Evolutionary conservation across 768 basidiomycete genomes (phyloP).

Genomic region (Russula sp.): DNA sequence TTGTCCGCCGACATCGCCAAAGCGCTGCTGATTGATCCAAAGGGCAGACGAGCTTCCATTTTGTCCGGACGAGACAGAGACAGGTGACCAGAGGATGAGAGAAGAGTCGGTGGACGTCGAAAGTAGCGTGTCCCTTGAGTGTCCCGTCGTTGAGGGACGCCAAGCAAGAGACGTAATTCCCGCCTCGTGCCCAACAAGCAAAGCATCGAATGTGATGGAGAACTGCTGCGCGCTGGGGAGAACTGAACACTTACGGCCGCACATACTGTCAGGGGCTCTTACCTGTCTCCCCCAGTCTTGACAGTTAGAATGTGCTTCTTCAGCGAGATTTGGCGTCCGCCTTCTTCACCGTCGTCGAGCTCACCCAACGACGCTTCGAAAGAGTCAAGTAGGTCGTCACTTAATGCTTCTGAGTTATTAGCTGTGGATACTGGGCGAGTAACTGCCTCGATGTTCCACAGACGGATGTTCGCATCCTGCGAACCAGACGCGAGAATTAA

Average conservation of each 20-base stretch:
- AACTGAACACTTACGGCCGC: slow-evolving; percentile 4
- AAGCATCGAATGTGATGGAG: slow-evolving; percentile 85
- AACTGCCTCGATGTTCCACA: slow-evolving; percentile 77
- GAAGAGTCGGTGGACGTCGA: slow-evolving; percentile 95
- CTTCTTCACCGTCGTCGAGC: slow-evolving; percentile 66
- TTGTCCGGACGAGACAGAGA: slow-evolving; percentile 38
- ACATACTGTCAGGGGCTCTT: neutral
- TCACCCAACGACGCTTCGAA: slow-evolving; percentile 82
- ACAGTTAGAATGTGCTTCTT: slow-evolving; percentile 77
- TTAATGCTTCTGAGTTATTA: slow-evolving; percentile 31
- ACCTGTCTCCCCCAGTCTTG: slow-evolving; percentile 42
- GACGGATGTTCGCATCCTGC: slow-evolving; percentile 88
- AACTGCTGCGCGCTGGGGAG: slow-evolving; percentile 44
- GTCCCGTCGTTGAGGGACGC: slow-evolving; percentile 42
- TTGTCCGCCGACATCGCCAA: slow-evolving; percentile 92
- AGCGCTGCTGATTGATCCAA: slow-evolving; percentile 88
- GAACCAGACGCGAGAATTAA: slow-evolving; percentile 88
- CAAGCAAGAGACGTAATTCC: slow-evolving; percentile 87
- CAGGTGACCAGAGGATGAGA: slow-evolving; percentile 89
- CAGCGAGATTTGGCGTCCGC: slow-evolving; percentile 80
- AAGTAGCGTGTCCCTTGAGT: slow-evolving; percentile 50
- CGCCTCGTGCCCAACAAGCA: slow-evolving; percentile 94
- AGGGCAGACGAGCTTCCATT: slow-evolving; percentile 50
- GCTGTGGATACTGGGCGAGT: slow-evolving; percentile 27
- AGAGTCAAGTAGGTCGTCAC: slow-evolving; percentile 76